Base-by-base conservation (phyloP, 228 moss, liverwort and hornwort genomes). In the Sphagnum magellanicum region DNA sequence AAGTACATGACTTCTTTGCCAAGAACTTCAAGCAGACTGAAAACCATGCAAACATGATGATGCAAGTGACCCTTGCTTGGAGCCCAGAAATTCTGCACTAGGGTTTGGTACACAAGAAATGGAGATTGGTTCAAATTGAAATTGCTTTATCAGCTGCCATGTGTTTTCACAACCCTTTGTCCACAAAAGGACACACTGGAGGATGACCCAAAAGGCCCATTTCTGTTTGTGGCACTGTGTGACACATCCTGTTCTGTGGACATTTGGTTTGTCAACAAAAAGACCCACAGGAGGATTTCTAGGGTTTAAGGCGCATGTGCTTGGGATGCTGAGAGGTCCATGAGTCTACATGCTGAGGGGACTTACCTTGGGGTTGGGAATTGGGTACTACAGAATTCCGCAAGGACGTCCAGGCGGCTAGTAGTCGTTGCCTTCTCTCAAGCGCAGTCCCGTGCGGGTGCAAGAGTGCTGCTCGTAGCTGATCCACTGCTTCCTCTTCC, bases 401-500 rank as follows among this genome's bases (percentile, higher is more conserved):
- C n/a, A 96, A 75, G 72, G 83, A 84, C 48, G 74, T 86, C 95
- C 95, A 96, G 46, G 95, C 92, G 62, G 74, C 59, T n/a, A 76
- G 67, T 32, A 96, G 66, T 53, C 89, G 76, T 57, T 77, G 83
- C 65, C 83, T 83, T 74, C 86, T 86, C 79, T 96, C 95, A 15
- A 63, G 48, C 15, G 65, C 63, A 17, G 92, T 96, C 63, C 95
- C 95, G 59, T 89, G 91, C 49, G 88, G 90, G 76, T 89, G 92
- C 69, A 63, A 74, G 71, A 92, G 89, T 48, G 95, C 95, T 16
- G 72, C 73, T 52, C 95, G 89, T 81, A 96, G 50, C 47, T 77
- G 79, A 13, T 75, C 78, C 16, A 96, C 77, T 63, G 95, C 89
- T 72, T 96, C 95, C 52, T 69, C 79, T 75, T 87, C 92, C 77